Percentiles rank a stretch among this genome's conserved stretches.
These are phyloP conservation scores for Boehmeria nivea DNA, from an alignment of 306 rosid species.

Conservation along the genomic window DNA sequence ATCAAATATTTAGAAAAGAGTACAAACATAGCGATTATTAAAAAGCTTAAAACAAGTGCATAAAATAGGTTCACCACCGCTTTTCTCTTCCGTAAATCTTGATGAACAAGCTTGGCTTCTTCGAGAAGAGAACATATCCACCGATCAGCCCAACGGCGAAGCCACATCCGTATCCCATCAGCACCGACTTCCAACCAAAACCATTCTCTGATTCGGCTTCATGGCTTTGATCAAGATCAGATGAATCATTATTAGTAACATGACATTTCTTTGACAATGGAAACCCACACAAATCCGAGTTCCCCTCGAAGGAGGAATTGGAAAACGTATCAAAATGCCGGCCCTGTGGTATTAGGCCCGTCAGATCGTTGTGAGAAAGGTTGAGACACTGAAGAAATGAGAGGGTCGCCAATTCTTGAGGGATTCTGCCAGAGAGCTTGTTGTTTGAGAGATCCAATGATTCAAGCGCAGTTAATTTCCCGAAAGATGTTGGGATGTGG, in stretches of 20 bases:
- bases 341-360: neutral
- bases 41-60: too few relatives aligned
- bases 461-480: neutral
- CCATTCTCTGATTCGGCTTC: neutral
- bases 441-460: slow-evolving; percentile 6
- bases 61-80: too few relatives aligned
- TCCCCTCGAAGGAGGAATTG: neutral
- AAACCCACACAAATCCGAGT: neutral
- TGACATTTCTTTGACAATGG: slow-evolving; percentile 8
- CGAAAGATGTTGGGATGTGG: neutral
- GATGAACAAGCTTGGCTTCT: neutral
- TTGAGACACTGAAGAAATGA: neutral
- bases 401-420: neutral
- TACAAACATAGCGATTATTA: too few relatives aligned
- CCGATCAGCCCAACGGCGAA: neutral
- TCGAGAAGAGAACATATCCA: neutral
- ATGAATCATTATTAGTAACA: too few relatives aligned
- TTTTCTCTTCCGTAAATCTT: too few relatives aligned
- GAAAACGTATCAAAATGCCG: neutral
- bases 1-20: too few relatives aligned
- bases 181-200: neutral
- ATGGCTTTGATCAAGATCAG: too few relatives aligned
- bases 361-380: neutral
- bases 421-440: neutral
- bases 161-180: neutral